Evolutionary conservation across 2,329 filamentous ascomycete species (phyloP).

Genomic region (Ophiostoma sp.): DNA sequence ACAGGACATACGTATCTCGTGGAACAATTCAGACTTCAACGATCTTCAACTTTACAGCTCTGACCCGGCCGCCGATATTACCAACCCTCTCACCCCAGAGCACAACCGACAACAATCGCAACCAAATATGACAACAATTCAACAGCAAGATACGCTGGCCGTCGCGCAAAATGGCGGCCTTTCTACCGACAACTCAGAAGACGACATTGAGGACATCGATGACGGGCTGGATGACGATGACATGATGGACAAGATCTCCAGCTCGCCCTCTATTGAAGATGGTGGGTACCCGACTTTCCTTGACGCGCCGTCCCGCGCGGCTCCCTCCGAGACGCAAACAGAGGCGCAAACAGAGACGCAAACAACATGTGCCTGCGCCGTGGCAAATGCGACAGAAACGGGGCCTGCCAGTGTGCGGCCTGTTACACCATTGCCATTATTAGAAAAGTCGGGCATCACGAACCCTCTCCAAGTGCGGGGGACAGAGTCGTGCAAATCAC

Average conservation of each 20-base stretch:
- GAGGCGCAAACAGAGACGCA: neutral
- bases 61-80: slow-evolving; percentile 41
- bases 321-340: neutral
- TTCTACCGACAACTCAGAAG: slow-evolving; percentile 47
- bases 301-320: slow-evolving; percentile 27
- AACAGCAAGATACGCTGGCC: slow-evolving; percentile 54
- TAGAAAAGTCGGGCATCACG: neutral
- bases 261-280: slow-evolving; percentile 97
- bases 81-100: slow-evolving; percentile 37
- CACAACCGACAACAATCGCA: slow-evolving; percentile 27
- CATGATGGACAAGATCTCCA: slow-evolving; percentile 98
- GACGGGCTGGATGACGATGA: slow-evolving; percentile 67
- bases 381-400: neutral
- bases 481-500: neutral
- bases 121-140: slow-evolving; percentile 30
- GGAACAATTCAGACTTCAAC: slow-evolving; percentile 39
- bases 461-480: slow-evolving; percentile 3
- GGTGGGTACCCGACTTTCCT: slow-evolving; percentile 64
- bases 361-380: neutral
- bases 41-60: slow-evolving; percentile 45
- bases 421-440: neutral
- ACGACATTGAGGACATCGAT: slow-evolving; percentile 61
- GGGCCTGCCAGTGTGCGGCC: neutral
- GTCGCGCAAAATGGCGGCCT: slow-evolving; percentile 57
- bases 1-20: slow-evolving; percentile 63